phyloP scores from a whole-genome alignment of 768 basidiomycete genomes.

The Tulasnella sp. region DNA sequence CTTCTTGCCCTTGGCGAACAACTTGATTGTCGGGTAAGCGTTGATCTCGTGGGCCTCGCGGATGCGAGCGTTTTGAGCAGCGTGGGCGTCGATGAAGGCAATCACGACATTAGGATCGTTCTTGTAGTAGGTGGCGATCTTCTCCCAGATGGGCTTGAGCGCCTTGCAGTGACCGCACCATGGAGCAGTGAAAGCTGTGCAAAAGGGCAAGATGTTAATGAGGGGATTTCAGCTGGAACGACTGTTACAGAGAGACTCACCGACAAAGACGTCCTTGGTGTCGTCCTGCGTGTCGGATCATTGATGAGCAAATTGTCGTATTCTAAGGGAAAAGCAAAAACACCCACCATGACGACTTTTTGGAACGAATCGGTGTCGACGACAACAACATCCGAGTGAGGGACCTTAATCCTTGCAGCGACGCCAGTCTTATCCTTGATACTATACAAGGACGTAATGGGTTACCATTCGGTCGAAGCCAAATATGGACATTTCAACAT shows the following conservation, averaged over 20 bases:
- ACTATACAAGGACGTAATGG: conserved; percentile 48
- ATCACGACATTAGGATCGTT: conserved; percentile 80
- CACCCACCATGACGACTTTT: conserved; percentile 65
- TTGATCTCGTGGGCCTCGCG: conserved; percentile 70
- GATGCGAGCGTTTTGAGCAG: conserved; percentile 72
- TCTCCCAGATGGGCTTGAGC: conserved; percentile 84
- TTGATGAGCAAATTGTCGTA: background rate
- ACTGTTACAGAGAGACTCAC: conserved; percentile 64
- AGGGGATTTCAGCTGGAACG: conserved; percentile 25
- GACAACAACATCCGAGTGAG: conserved; percentile 71
- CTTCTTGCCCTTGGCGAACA: conserved; percentile 72
- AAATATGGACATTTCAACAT: conserved; percentile 43
- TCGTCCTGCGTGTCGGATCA: conserved; percentile 51
- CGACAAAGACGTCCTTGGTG: conserved; percentile 80
- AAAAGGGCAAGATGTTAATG: background rate
- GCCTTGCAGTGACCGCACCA: conserved; percentile 87
- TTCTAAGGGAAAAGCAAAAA: conserved; percentile 14
- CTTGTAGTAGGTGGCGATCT: conserved; percentile 82
- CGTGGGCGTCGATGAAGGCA: conserved; percentile 90
- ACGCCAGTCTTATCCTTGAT: conserved; percentile 74
- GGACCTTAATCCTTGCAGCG: conserved; percentile 86
- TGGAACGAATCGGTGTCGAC: conserved; percentile 77
- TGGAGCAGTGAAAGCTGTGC: conserved; percentile 50
- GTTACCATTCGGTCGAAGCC: background rate
- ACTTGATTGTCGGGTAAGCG: conserved; percentile 93